A percentile compares a stretch with the other conserved stretches of the same genome.
Conservation (phyloP, 768 basidiomycete genomes). For the Lactifluus subvellereus region DNA sequence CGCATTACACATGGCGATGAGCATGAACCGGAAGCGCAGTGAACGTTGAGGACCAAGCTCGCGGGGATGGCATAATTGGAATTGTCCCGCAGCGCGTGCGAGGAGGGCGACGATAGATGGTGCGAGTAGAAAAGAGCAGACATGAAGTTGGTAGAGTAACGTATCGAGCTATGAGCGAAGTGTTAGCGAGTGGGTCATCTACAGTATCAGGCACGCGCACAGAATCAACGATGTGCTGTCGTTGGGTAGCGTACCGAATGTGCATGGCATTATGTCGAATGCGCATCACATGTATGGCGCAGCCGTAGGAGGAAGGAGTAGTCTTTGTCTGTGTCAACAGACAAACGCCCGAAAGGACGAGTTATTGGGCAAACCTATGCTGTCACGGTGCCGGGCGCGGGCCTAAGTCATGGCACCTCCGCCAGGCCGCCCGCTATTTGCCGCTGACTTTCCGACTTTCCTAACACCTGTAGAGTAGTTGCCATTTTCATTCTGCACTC, state of each 20-base stretch:
- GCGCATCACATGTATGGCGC: constrained; percentile 27
- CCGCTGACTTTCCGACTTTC: neutral
- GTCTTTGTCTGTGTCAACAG: constrained; percentile 11
- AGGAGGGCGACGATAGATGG: constrained; percentile 56
- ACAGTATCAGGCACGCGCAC: constrained; percentile 35
- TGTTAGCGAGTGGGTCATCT: constrained; percentile 16
- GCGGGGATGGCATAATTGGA: constrained; percentile 59
- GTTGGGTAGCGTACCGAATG: constrained; percentile 47
- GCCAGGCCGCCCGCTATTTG: constrained; percentile 1
- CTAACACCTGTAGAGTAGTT: no score
- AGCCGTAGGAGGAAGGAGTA: neutral
- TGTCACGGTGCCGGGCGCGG: no score
- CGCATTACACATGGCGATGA: constrained; percentile 53
- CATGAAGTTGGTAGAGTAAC: constrained; percentile 66
- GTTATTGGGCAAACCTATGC: constrained; percentile 1
- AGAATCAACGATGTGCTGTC: constrained; percentile 64
- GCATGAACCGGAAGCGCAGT: constrained; percentile 60
- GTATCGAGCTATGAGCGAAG: constrained; percentile 50
- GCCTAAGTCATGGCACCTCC: no score
- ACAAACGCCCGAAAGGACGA: constrained; percentile 19
- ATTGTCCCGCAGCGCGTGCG: constrained; percentile 53
- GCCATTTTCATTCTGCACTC: no score
- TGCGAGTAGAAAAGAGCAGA: constrained; percentile 71
- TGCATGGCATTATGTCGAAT: constrained; percentile 40
- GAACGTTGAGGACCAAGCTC: constrained; percentile 60